A percentile compares a stretch with the other conserved stretches of the same genome.
phyloP scores from a whole-genome alignment of 148 eudicot genomes.

The Agrostemma githago region DNA sequence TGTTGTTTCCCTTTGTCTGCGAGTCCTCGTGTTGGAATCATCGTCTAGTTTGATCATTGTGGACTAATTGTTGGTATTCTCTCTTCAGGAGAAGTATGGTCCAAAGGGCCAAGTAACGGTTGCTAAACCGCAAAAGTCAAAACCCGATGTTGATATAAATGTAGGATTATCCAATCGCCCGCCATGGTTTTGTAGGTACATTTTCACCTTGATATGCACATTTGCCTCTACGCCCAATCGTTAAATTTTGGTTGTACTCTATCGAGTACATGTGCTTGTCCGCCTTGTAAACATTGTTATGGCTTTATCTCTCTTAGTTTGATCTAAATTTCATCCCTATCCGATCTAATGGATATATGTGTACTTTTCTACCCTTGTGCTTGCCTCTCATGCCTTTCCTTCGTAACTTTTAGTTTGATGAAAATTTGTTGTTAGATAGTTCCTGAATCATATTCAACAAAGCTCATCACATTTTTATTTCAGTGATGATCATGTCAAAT shows the following conservation, averaged over 20 bases:
- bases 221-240: too few species aligned
- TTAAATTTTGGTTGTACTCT: background rate
- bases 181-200: constrained; percentile 95
- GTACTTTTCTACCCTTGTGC: background rate
- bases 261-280: background rate
- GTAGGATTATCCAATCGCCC: constrained; percentile 75
- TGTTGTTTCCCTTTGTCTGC: too few species aligned
- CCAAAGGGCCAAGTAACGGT: constrained; percentile 78
- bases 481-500: background rate
- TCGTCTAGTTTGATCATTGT: too few species aligned
- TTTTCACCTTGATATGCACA: background rate
- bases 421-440: background rate
- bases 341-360: background rate
- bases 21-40: too few species aligned
- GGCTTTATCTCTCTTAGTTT: too few species aligned
- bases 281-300: background rate
- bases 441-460: background rate
- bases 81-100: constrained; percentile 84
- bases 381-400: background rate
- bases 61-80: background rate
- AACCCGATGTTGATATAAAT: constrained; percentile 77
- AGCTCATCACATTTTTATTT: background rate
- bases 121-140: constrained; percentile 49
- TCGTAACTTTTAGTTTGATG: background rate
- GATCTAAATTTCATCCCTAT: too few species aligned